Conservation (phyloP, 352 stramenopile species). For the Phytopythium kandeliae region DNA sequence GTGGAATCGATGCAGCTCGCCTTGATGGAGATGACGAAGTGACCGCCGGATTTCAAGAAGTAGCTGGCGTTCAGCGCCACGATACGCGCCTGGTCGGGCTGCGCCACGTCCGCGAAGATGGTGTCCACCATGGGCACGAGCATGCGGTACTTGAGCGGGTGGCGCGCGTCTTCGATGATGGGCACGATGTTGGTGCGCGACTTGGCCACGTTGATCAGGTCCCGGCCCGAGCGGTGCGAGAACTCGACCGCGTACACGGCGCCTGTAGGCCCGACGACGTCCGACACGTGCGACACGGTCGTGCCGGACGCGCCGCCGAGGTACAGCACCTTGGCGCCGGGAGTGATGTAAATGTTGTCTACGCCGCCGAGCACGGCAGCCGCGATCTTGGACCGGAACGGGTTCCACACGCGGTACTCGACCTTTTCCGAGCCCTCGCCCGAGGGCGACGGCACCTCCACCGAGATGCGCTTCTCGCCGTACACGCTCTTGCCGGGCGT, state of each 20-base stretch:
- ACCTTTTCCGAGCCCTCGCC: conserved; percentile 94
- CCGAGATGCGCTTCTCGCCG: conserved; percentile 98
- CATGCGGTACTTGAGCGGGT: conserved; percentile 99
- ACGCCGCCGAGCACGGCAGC: conserved; percentile 98
- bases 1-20: conserved; percentile 99
- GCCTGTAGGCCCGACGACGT: conserved; percentile 97
- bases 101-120: conserved; percentile 99
- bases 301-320: conserved; percentile 98
- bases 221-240: conserved; percentile 96
- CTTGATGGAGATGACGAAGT: conserved; percentile 99
- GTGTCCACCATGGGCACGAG: conserved; percentile 98
- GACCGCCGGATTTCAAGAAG: conserved; percentile 99
- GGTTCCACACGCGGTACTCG: conserved; percentile 99
- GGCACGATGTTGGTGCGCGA: conserved; percentile 98
- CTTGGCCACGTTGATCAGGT: conserved; percentile 99
- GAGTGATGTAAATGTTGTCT: conserved; percentile 98
- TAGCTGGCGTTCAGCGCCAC: conserved; percentile 98
- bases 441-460: conserved; percentile 91
- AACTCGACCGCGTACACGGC: conserved; percentile 99
- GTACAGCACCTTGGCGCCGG: conserved; percentile 98
- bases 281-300: conserved; percentile 98
- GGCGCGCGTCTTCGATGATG: conserved; percentile 98
- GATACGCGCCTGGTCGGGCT: conserved; percentile 99
- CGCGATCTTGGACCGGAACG: conserved; percentile 99
- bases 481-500: conserved; percentile 98